Evolutionary conservation across 2,329 filamentous ascomycete genomes (phyloP).

Genomic region (Rasamsonia emersonii): DNA sequence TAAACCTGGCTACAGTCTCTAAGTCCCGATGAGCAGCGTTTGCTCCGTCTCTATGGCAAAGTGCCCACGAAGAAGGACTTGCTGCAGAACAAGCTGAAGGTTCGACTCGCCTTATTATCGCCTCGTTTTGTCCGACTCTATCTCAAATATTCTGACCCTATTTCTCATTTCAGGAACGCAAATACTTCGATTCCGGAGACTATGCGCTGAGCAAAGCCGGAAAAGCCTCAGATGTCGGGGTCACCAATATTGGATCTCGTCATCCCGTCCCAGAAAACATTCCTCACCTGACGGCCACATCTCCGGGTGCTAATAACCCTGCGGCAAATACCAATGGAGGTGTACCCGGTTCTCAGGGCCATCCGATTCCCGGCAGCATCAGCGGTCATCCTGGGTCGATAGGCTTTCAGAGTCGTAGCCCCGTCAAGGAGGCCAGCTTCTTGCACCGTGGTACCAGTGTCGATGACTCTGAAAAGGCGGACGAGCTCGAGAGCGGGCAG

Average conservation of each 20-base stretch:
- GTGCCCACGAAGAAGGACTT: slow-evolving; percentile 93
- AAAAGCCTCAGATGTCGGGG: slow-evolving; percentile 88
- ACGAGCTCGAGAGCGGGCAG: slow-evolving; percentile 10
- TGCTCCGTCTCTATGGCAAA: slow-evolving; percentile 97
- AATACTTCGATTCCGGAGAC: slow-evolving; percentile 95
- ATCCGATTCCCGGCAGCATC: slow-evolving; percentile 36
- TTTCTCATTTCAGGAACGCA: slow-evolving; percentile 60
- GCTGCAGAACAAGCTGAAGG: slow-evolving; percentile 94
- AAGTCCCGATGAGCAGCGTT: slow-evolving; percentile 86
- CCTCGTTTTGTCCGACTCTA: background rate
- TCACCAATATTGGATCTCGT: slow-evolving; percentile 86
- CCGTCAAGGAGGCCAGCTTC: slow-evolving; percentile 84
- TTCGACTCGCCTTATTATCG: slow-evolving; percentile 21
- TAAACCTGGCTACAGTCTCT: slow-evolving; percentile 55
- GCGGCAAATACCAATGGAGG: slow-evolving; percentile 23
- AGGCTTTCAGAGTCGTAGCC: slow-evolving; percentile 58
- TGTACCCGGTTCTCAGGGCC: slow-evolving; percentile 21
- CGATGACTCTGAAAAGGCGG: slow-evolving; percentile 33
- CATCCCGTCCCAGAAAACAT: slow-evolving; percentile 95
- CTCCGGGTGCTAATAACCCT: slow-evolving; percentile 30
- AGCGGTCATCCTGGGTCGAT: slow-evolving; percentile 31
- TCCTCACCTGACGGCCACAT: slow-evolving; percentile 71
- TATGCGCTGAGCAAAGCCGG: slow-evolving; percentile 96
- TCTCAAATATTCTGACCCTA: slow-evolving; percentile 1
- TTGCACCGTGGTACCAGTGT: slow-evolving; percentile 73